Evolutionary conservation across 2,329 filamentous ascomycete genomes (phyloP), one percentile per base, ranked within the genome.

Genomic region (Fusarium dimerum): DNA sequence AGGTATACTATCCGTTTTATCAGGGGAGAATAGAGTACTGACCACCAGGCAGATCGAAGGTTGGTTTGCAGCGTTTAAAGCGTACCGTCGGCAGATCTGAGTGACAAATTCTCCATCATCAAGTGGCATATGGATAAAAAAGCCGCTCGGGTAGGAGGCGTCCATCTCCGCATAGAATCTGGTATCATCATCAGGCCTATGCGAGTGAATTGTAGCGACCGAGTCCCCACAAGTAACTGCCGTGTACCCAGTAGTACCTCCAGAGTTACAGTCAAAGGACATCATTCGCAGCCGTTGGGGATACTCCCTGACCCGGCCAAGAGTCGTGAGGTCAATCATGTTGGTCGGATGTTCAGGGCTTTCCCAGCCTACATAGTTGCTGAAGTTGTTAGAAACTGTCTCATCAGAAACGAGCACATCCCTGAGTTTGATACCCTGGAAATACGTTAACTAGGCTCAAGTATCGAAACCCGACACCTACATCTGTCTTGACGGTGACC

Each of bases 71-170:
- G 43, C 17, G 13, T 17, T 36, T 8, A 47, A 30, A 17, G 40
- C 54, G 38, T 51, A 54, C 50, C 54, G 40, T 39, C 48, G 45
- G 43, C 48, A 56, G 13, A 57, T 48, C 10, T 56, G 48, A 2
- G 51, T 54, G 16, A 56, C 46, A 26, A 11, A 52, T 43, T 58
- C 54, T 38, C 48, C 51, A 43, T 54, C 16, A 2, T 57, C 51
- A 13, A 57, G 54, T 40, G 54, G 45, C 56, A 57, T 50, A 29
- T 58, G 11, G n/a, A 43, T 34, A 1, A 54, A 43, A 34, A 52
- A 56, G 26, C 3, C 18, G 3, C 39, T 6, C 3, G 47, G 18
- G 17, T 17, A 47, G 41, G 44, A 30, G 20, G 34, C 17, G 15
- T 56, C 39, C 20, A 56, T 53, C 15, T 57, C 42, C 20, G 11